Base-by-base conservation (phyloP, 805 yeast genomes). In the Pichia gijzeniarum region DNA sequence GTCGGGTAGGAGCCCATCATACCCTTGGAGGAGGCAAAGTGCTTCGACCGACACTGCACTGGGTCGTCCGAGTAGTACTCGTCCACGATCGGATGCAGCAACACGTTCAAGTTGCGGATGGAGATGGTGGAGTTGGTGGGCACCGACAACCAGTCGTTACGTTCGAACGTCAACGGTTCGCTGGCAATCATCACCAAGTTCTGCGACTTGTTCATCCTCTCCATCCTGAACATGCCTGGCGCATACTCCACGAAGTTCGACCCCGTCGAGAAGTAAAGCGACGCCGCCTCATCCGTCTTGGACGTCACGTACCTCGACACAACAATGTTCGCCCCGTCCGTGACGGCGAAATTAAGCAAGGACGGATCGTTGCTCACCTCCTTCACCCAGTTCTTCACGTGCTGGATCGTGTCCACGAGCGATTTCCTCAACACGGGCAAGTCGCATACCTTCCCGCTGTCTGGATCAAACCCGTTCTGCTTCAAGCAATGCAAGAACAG, bases 121-220 rank as follows among this genome's bases (percentile, higher is more conserved):
- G 96, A 85, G 14, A 93, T 63, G 1, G 83, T 69, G 3, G 97
- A 85, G 61, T 93, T 93, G 1, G 98, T 85, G 2, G 98, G 98
- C 1, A 93, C 95, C 3, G 96, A 82, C 42, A 91, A 85, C 99
- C 99, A 93, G 65, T 93, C 99, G 34, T 90, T 91, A 45, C 99
- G 70, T 67, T 93, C 98, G 63, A 93, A 93, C 0, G 99, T 93
- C 47, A 93, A 71, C 0, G 99, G 99, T 60, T 93, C 99, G 16
- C 95, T 84, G 1, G 99, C 96, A 41, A 93, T 53, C 82, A 93
- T 84, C n/a, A 91, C 83, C 16, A 93, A 91, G 63, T 88, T 91
- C 63, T 91, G 97, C 9, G 93, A 85, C 44, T 97, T 74, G 63
- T 90, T 95, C 49, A 86, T 70, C 44, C 99, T 74, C 64, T 93